Evolutionary conservation across 305 asterid genomes (phyloP).

Genomic region (Solanum hybrid): DNA sequence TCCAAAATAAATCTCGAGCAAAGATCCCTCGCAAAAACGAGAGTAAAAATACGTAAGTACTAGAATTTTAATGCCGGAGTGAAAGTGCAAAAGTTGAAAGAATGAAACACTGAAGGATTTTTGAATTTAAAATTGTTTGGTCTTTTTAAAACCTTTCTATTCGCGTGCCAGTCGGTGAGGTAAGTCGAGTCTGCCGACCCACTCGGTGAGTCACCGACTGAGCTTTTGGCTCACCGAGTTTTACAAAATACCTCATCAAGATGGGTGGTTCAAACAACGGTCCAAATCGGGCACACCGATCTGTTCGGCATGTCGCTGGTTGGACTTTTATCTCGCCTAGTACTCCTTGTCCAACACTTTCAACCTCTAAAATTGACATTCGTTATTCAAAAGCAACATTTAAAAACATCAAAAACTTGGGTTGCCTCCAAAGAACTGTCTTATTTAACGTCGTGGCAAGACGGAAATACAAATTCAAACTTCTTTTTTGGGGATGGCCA

Average conservation of each 20-base stretch:
- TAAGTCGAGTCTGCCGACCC: too few relatives aligned
- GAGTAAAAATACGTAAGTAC: too few relatives aligned
- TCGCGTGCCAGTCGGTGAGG: too few relatives aligned
- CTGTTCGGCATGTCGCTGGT: background rate
- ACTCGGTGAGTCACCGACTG: background rate
- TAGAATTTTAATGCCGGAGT: too few relatives aligned
- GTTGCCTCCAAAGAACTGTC: background rate
- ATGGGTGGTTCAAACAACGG: background rate
- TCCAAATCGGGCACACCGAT: background rate
- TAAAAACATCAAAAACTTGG: background rate
- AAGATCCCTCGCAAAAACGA: too few relatives aligned
- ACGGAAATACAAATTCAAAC: background rate
- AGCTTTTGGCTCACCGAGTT: background rate
- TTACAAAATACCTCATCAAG: background rate
- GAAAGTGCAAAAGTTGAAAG: too few relatives aligned
- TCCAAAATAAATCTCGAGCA: too few relatives aligned
- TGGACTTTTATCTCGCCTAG: background rate
- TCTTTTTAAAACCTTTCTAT: too few relatives aligned
- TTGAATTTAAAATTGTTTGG: too few relatives aligned
- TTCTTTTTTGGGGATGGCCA: background rate
- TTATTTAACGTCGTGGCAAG: background rate
- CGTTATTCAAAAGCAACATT: too few relatives aligned
- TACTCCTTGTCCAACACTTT: background rate
- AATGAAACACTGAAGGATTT: too few relatives aligned
- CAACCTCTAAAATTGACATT: background rate